phyloP scores from a whole-genome alignment of 768 basidiomycete genomes.

The Lentinula lateritia region DNA sequence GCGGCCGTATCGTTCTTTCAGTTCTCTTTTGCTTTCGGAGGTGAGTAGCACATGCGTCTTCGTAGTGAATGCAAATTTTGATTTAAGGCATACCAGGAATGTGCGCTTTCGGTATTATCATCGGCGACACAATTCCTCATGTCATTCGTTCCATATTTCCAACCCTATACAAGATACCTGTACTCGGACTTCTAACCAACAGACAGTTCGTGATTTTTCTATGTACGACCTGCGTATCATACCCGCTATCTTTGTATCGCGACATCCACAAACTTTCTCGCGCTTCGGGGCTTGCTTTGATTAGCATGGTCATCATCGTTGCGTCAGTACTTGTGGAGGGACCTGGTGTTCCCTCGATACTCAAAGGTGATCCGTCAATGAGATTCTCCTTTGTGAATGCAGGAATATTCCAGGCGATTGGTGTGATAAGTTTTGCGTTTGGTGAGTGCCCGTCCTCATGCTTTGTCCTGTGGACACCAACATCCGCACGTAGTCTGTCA shows the following conservation, averaged over 20 bases:
- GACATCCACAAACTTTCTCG: constrained; percentile 97
- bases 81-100: constrained; percentile 53
- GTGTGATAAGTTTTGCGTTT: constrained; percentile 95
- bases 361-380: constrained; percentile 72
- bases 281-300: constrained; percentile 83
- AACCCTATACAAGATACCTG: constrained; percentile 52
- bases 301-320: constrained; percentile 95
- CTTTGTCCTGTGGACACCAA: background rate
- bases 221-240: constrained; percentile 85
- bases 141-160: constrained; percentile 89
- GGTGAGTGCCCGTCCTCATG: constrained; percentile 22
- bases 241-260: constrained; percentile 91
- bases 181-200: constrained; percentile 74
- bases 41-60: constrained; percentile 32
- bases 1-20: constrained; percentile 96
- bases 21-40: constrained; percentile 96
- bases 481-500: constrained; percentile 64
- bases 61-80: background rate
- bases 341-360: constrained; percentile 61
- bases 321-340: constrained; percentile 78
- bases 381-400: constrained; percentile 73
- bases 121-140: constrained; percentile 95
- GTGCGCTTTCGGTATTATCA: constrained; percentile 98
- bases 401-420: constrained; percentile 91
- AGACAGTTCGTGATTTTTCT: constrained; percentile 87